Evolutionary conservation across 352 stramenopile species (phyloP), one percentile per base, ranked within the genome.

Genomic region (Phytophthora constricta): DNA sequence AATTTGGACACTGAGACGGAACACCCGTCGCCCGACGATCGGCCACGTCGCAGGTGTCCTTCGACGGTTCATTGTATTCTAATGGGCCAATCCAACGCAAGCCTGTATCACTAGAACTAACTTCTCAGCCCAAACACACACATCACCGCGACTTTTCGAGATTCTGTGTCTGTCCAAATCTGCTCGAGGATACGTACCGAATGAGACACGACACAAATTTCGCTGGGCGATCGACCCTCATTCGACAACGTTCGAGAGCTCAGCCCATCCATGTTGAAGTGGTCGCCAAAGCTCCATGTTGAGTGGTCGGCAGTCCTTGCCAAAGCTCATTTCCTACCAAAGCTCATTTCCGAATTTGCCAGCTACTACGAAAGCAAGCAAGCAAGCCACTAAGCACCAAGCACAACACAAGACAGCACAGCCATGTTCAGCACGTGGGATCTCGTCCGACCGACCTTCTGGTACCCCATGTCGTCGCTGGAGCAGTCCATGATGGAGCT

Each of bases 401-500:
- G 5, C 16, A 45, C 37, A 20, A 5, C 37, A 45, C 37, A 45
- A 39, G 7, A 13, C 31, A 39, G 13, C 31, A 58, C 31, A 53
- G 72, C 37, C 43, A 84, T 83, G 69, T 86, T 83, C 39, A 76
- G 57, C 62, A 64, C 66, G 39, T 90, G 82, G 75, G 77, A 90
- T 64, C 64, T 82, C 59, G 75, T 88, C 5, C 75, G 54, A 59
- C 76, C 77, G 41, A 72, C 67, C 62, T 74, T 77, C 47, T 90
- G 82, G 79, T 72, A 89, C 61, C 75, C 79, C 28, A 82, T 87
- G 75, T 78, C 77, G 19, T 77, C 79, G 25, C 65, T 87, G 42
- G 76, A 89, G 64, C 78, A 84, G 60, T 82, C 78, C 47, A 75
- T 86, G 66, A 75, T 82, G 63, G 76, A 82, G 31, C 48, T 78